Evolutionary conservation across 2,329 filamentous ascomycete species (phyloP).

Genomic region (Pseudogymnoascus sp.): DNA sequence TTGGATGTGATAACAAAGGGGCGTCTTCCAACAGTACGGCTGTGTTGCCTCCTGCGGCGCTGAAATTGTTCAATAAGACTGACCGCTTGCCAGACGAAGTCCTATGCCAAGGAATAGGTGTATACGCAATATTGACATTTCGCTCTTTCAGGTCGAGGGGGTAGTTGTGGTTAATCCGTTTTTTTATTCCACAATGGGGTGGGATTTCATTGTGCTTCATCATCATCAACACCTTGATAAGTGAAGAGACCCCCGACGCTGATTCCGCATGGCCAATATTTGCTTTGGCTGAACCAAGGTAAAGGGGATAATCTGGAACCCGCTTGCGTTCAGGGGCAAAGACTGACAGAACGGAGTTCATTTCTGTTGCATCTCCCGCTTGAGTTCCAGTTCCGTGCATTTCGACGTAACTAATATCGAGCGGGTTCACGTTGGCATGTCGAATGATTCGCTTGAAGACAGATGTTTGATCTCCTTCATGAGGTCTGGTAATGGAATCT

Average conservation of each 20-base stretch:
- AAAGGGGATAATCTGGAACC: slow-evolving; percentile 44
- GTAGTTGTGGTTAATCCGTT: slow-evolving; percentile 25
- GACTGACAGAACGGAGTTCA: slow-evolving; percentile 35
- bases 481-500: slow-evolving; percentile 72
- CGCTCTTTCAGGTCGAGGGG: slow-evolving; percentile 30
- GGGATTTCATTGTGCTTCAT: slow-evolving; percentile 23
- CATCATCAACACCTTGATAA: slow-evolving; percentile 27
- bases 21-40: slow-evolving; percentile 20
- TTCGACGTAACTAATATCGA: slow-evolving; percentile 72
- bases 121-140: slow-evolving; percentile 19
- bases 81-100: slow-evolving; percentile 33
- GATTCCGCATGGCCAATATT: slow-evolving; percentile 22
- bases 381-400: slow-evolving; percentile 84
- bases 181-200: slow-evolving; percentile 24
- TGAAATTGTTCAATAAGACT: slow-evolving; percentile 43
- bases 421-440: slow-evolving; percentile 55
- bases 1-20: slow-evolving; percentile 6
- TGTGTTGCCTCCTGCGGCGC: slow-evolving; percentile 22
- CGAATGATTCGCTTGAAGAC: slow-evolving; percentile 61
- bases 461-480: slow-evolving; percentile 63
- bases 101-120: slow-evolving; percentile 17
- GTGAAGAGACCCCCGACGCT: slow-evolving; percentile 20
- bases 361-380: slow-evolving; percentile 71
- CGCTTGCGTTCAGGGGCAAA: slow-evolving; percentile 32
- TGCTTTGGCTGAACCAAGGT: slow-evolving; percentile 19